These are phyloP conservation scores for Plasmodium berghei DNA, from an alignment of 169 alveolate species.

Conservation along the genomic window DNA sequence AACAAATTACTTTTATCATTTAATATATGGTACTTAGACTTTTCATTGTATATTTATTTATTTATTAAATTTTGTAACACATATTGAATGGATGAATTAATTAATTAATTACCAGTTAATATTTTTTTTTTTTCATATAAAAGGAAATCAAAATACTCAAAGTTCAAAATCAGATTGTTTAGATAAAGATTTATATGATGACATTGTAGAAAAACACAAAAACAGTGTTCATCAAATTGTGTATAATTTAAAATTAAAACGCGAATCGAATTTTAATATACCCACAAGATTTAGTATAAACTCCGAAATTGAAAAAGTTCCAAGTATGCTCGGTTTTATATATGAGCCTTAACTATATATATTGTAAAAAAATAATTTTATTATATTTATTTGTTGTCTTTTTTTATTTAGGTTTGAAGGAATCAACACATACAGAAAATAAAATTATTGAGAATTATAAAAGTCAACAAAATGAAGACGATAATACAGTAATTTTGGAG, in stretches of 20 bases:
- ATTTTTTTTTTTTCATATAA: neutral
- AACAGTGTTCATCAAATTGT: slow-evolving; percentile 56
- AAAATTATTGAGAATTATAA: neutral
- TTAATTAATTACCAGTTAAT: no score
- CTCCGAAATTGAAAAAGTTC: neutral
- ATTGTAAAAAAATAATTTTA: neutral
- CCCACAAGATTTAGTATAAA: slow-evolving; percentile 18
- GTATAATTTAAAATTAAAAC: slow-evolving; percentile 42
- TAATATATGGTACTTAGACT: slow-evolving; percentile 20
- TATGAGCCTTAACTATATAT: neutral
- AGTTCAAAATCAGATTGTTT: neutral
- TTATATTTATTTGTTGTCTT: neutral
- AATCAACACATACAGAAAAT: neutral
- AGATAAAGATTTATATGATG: neutral
- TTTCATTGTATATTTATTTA: neutral
- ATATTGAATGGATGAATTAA: no score
- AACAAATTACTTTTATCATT: slow-evolving; percentile 36
- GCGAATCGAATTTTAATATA: slow-evolving; percentile 10
- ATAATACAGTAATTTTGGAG: neutral
- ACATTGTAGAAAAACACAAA: neutral
- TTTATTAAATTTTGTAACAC: no score
- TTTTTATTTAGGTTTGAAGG: slow-evolving; percentile 1
- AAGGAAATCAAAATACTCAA: slow-evolving; percentile 3
- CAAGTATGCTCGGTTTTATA: neutral
- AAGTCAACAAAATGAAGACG: neutral